phyloP scores from a whole-genome alignment of 148 eudicot species.

The Spergularia marina region DNA sequence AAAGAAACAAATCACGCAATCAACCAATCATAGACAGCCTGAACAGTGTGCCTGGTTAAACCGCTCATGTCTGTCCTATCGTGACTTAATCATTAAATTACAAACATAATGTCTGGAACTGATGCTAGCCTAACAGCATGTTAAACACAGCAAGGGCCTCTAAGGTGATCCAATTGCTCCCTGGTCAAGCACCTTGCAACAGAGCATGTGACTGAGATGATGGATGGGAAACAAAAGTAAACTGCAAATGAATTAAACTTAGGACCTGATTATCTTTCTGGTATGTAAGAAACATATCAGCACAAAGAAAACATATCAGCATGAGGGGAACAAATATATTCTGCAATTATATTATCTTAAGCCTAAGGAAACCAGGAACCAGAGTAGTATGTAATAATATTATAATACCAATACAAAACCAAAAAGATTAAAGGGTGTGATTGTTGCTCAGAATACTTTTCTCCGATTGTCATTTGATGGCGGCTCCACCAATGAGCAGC shows the following conservation, averaged over 20 bases:
- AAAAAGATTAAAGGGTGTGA: not conserved
- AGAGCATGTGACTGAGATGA: conserved; percentile 10
- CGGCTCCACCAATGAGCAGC: conserved; percentile 4
- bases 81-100: conserved; percentile 7
- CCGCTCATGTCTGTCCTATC: conserved; percentile 8
- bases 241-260: conserved; percentile 21
- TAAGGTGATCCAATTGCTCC: not conserved
- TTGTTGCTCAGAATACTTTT: not conserved
- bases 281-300: not conserved
- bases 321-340: conserved; percentile 21
- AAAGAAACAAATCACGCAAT: not conserved
- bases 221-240: conserved; percentile 19
- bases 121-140: conserved; percentile 10
- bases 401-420: not conserved
- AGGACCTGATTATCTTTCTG: conserved; percentile 21
- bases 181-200: conserved; percentile 4
- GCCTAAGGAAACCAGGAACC: not conserved
- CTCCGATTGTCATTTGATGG: not conserved
- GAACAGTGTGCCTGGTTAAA: not conserved
- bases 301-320: conserved; percentile 11
- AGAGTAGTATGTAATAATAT: conserved; percentile 3
- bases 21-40: conserved; percentile 1
- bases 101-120: not conserved
- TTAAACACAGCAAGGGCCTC: conserved; percentile 8
- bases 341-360: not conserved